phyloP scores from a whole-genome alignment of 495 filamentous ascomycete genomes.

The Rostrohypoxylon terebratum region DNA sequence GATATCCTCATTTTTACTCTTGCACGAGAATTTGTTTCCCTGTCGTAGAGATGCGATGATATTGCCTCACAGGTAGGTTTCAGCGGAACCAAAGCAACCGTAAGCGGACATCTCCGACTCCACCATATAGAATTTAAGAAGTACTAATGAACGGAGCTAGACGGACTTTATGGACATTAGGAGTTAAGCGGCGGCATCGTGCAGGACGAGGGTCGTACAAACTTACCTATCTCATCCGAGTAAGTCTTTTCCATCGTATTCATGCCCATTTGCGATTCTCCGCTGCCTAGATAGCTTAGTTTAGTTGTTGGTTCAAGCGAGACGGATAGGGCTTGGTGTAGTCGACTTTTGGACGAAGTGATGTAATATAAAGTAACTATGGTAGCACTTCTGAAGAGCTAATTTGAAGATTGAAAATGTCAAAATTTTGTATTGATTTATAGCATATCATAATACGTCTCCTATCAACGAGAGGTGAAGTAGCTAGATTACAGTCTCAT shows the following conservation, averaged over 20 bases:
- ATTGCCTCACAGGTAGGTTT: too few species aligned
- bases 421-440: background rate
- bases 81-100: background rate
- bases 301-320: background rate
- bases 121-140: background rate
- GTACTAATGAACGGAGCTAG: slow-evolving; percentile 13
- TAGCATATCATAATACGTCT: background rate
- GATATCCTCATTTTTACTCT: background rate
- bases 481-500: background rate
- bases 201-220: slow-evolving; percentile 17
- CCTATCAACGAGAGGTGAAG: background rate
- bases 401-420: background rate
- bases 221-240: background rate
- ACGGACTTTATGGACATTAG: slow-evolving; percentile 36
- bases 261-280: background rate
- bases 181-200: slow-evolving; percentile 22
- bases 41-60: too few species aligned
- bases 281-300: background rate
- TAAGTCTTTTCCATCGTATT: background rate
- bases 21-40: background rate
- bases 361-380: background rate
- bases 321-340: background rate
- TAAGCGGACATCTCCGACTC: background rate
- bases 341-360: background rate
- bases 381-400: background rate